phyloP scores from a whole-genome alignment of 2,329 filamentous ascomycete genomes.

The Dryadomyces quercivorus region DNA sequence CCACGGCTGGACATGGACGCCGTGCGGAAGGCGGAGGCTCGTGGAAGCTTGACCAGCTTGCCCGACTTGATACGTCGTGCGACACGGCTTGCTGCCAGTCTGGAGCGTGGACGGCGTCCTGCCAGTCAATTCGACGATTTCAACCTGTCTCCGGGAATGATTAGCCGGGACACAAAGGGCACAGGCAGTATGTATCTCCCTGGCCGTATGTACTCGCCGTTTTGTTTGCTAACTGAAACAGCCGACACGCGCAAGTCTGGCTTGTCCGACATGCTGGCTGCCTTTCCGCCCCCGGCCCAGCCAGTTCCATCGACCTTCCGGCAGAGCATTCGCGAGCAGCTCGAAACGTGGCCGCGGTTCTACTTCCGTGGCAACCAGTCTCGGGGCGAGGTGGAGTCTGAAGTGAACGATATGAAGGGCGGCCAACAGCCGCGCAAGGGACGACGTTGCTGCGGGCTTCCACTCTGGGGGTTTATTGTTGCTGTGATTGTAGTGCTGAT shows the following conservation, averaged over 20 bases:
- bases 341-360: slow-evolving; percentile 37
- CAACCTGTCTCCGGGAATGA: slow-evolving; percentile 32
- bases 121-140: slow-evolving; percentile 46
- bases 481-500: slow-evolving; percentile 52
- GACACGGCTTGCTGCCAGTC: slow-evolving; percentile 72
- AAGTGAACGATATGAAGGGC: slow-evolving; percentile 3
- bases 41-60: slow-evolving; percentile 83
- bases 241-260: slow-evolving; percentile 37
- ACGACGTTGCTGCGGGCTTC: slow-evolving; percentile 72
- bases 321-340: slow-evolving; percentile 34
- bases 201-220: neutral
- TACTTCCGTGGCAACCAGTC: slow-evolving; percentile 17
- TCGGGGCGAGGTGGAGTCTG: slow-evolving; percentile 6
- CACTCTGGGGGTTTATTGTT: slow-evolving; percentile 64
- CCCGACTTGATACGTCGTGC: slow-evolving; percentile 84
- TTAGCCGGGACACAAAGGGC: slow-evolving; percentile 22
- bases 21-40: slow-evolving; percentile 66
- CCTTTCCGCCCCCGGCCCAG: slow-evolving; percentile 51
- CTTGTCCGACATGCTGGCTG: slow-evolving; percentile 52
- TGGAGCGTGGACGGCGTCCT: slow-evolving; percentile 66
- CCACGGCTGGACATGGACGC: slow-evolving; percentile 72
- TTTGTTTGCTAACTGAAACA: slow-evolving; percentile 13
- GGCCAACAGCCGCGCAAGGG: slow-evolving; percentile 22
- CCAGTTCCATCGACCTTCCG: slow-evolving; percentile 26
- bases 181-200: slow-evolving; percentile 22